phyloP scores from a whole-genome alignment of 1,139 yeast genomes.

The Spathaspora sp. region DNA sequence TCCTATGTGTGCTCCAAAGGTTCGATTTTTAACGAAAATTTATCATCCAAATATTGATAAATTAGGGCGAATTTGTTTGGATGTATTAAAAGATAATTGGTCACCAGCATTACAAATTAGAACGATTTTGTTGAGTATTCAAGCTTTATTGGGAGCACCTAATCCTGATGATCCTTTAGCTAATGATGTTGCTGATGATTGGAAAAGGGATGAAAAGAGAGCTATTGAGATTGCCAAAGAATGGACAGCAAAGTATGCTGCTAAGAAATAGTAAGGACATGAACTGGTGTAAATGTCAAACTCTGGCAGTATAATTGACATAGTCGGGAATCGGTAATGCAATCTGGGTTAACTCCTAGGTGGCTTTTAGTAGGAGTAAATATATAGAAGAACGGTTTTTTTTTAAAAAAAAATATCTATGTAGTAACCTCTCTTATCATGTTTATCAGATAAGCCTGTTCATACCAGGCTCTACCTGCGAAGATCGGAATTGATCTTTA shows the following conservation, averaged over 20 bases:
- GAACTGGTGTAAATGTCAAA: neutral
- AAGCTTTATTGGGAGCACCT: slow-evolving; percentile 92
- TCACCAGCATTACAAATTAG: slow-evolving; percentile 97
- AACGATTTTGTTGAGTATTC: slow-evolving; percentile 88
- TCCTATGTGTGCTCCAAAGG: slow-evolving; percentile 93
- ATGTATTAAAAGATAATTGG: slow-evolving; percentile 90
- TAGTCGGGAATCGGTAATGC: no score
- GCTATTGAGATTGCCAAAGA: slow-evolving; percentile 85
- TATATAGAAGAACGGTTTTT: no score
- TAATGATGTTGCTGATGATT: slow-evolving; percentile 94
- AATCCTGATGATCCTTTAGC: slow-evolving; percentile 98
- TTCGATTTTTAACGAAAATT: slow-evolving; percentile 85
- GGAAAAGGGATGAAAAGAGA: slow-evolving; percentile 81
- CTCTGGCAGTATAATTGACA: neutral
- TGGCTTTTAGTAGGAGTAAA: no score
- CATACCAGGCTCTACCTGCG: no score
- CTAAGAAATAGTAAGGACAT: slow-evolving; percentile 11
- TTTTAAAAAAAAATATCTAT: no score
- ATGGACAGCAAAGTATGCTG: slow-evolving; percentile 78
- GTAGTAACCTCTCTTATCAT: no score
- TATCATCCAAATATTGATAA: slow-evolving; percentile 97
- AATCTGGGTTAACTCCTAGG: no score
- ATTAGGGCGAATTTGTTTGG: slow-evolving; percentile 91
- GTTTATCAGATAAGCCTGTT: no score
- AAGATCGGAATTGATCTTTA: neutral